Base-by-base conservation (phyloP, 108 stramenopile species). In the Fragilariopsis cylindrus region DNA sequence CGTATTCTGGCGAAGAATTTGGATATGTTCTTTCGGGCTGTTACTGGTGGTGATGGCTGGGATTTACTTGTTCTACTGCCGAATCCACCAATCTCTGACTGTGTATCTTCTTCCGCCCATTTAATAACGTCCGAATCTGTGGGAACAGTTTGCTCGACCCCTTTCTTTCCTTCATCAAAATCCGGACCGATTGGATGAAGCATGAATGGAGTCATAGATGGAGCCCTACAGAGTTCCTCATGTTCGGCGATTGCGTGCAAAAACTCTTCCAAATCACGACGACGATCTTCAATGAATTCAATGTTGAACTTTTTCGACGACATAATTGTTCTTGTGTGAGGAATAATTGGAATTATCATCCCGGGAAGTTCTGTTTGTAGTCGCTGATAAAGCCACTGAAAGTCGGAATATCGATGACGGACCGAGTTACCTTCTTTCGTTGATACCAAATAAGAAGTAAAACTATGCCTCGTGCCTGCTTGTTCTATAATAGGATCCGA, bases 321-420 rank as follows among this genome's bases (percentile, higher is more conserved):
- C 45, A 92, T 46, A 11, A 87, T 83, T 18, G 60, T 69, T 56
- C 85, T 75, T 63, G 91, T 94, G 47, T 96, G 96, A 16, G 98
- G 98, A 53, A 98, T 87, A 18, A 96, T 92, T 40, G 98, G 98
- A 48, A 97, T 81, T 50, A 97, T 92, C 42, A 91, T 72, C 18
- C 98, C 98, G 3, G 97, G 94, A 46, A 80, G 76, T 76, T 94
- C 95, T 69, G 84, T 81, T 65, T 80, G 82, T 13, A 98, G 76
- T 9, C 91, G 88, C 41, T 90, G 69, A 62, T 87, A 88, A 41
- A 98, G 86, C 98, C 98, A 98, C 57, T 86, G 89, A 81, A 98
- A 98, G 76, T 98, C 97, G 69, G 78, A 81, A 85, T 96, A 97
- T 1, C 97, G 92, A 46, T 96, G 88, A 53, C 89, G 85, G 18